These are phyloP conservation scores for Elongisporangium prolatum DNA, from an alignment of 352 stramenopile species.

Conservation along the genomic window DNA sequence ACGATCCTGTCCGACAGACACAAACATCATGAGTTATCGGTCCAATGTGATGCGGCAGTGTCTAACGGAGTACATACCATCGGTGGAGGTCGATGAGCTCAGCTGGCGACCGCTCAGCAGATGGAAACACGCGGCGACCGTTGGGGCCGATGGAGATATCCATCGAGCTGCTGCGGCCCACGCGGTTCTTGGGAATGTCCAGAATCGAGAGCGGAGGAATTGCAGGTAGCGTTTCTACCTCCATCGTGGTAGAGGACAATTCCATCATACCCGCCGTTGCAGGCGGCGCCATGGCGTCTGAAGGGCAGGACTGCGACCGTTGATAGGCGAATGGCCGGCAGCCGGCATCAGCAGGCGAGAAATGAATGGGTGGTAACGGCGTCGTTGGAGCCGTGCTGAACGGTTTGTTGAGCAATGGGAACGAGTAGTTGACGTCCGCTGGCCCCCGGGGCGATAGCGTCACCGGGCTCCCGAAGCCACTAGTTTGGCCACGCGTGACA, in stretches of 20 bases:
- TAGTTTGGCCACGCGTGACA: constrained; percentile 10
- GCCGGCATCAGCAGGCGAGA: constrained; percentile 29
- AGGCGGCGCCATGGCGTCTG: constrained; percentile 39
- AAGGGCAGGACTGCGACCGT: constrained; percentile 64
- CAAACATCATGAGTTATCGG: constrained; percentile 2
- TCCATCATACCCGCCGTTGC: not conserved
- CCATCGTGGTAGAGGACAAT: not conserved
- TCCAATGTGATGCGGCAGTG: not conserved
- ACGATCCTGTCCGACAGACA: constrained; percentile 3
- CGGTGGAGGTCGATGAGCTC: constrained; percentile 34
- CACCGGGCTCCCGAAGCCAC: constrained; percentile 5
- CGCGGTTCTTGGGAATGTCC: constrained; percentile 26
- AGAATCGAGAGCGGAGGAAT: constrained; percentile 13
- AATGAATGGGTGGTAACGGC: constrained; percentile 22
- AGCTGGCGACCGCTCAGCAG: constrained; percentile 16
- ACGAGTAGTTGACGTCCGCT: constrained; percentile 17
- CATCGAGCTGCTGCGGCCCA: constrained; percentile 64
- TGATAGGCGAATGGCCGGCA: constrained; percentile 60
- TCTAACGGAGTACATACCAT: constrained; percentile 13
- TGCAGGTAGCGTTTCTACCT: not conserved
- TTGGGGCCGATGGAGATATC: constrained; percentile 29
- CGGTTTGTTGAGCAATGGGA: constrained; percentile 22
- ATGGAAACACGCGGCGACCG: constrained; percentile 16
- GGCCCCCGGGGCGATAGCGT: not conserved
- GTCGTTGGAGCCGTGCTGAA: constrained; percentile 12